These are phyloP conservation scores for Exobasidium cylindrosporum DNA, from an alignment of 1,284 basidiomycete species.

Conservation along the genomic window DNA sequence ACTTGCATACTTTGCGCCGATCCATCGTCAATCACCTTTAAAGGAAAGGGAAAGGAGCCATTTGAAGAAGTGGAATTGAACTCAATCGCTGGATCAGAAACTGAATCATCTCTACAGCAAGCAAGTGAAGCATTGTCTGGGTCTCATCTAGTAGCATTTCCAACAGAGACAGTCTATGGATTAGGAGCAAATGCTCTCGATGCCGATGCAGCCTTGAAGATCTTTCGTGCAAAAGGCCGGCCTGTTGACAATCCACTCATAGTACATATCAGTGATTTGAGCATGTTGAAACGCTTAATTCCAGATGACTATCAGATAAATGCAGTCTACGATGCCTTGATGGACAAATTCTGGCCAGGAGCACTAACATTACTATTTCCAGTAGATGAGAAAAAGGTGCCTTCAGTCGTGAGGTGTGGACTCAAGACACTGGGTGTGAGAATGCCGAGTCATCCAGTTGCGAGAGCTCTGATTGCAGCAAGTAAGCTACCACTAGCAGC, in stretches of 20 bases:
- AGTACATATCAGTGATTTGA: slow-evolving; percentile 83
- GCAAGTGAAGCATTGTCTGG: slow-evolving; percentile 8
- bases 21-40: neutral
- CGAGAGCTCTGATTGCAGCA: slow-evolving; percentile 79
- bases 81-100: neutral
- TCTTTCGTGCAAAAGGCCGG: slow-evolving; percentile 86
- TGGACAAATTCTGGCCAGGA: slow-evolving; percentile 90
- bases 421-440: slow-evolving; percentile 84
- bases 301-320: slow-evolving; percentile 24
- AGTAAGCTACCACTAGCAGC: slow-evolving; percentile 79
- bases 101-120: neutral
- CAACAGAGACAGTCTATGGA: slow-evolving; percentile 98
- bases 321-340: slow-evolving; percentile 52
- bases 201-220: slow-evolving; percentile 63
- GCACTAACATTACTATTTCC: slow-evolving; percentile 90
- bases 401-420: slow-evolving; percentile 63
- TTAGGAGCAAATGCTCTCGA: slow-evolving; percentile 79
- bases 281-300: slow-evolving; percentile 70
- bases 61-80: neutral
- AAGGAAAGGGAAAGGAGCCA: slow-evolving; percentile 7
- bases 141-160: slow-evolving; percentile 72
- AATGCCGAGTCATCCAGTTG: slow-evolving; percentile 90
- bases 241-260: slow-evolving; percentile 97
- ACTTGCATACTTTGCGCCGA: slow-evolving; percentile 2
- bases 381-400: slow-evolving; percentile 28